Evolutionary conservation across 768 basidiomycete genomes (phyloP).

Genomic region (Russula emetica): DNA sequence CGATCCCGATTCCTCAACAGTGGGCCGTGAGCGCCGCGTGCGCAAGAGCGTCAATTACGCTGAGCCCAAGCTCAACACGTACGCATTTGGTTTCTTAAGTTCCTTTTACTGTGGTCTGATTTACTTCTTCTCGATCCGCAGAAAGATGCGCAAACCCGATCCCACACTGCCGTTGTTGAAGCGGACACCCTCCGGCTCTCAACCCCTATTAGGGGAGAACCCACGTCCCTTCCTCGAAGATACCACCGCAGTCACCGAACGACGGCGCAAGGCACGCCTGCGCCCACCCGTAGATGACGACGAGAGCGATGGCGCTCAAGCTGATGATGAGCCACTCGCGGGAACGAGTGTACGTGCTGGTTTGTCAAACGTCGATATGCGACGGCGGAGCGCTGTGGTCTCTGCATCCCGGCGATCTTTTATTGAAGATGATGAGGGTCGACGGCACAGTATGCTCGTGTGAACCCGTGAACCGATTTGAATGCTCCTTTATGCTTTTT

Average conservation of each 20-base stretch:
- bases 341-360: constrained; percentile 29
- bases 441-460: constrained; percentile 65
- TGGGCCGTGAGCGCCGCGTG: constrained; percentile 49
- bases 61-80: constrained; percentile 88
- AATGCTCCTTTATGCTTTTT: constrained; percentile 13
- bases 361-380: constrained; percentile 56
- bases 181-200: constrained; percentile 17
- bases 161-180: constrained; percentile 34
- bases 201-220: constrained; percentile 20
- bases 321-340: constrained; percentile 53
- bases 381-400: constrained; percentile 43
- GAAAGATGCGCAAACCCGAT: constrained; percentile 89
- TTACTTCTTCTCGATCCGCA: constrained; percentile 32
- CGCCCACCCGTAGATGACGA: constrained; percentile 47
- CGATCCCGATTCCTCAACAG: constrained; percentile 24
- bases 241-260: constrained; percentile 33
- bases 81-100: constrained; percentile 32
- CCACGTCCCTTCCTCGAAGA: constrained; percentile 31
- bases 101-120: not conserved
- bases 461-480: constrained; percentile 30
- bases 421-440: constrained; percentile 47
- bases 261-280: constrained; percentile 53
- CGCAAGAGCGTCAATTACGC: constrained; percentile 84
- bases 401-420: constrained; percentile 32
- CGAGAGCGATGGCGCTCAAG: constrained; percentile 67